These are phyloP conservation scores for Cyclaneusma minus DNA, from an alignment of 2,329 filamentous ascomycete species.

Conservation along the genomic window DNA sequence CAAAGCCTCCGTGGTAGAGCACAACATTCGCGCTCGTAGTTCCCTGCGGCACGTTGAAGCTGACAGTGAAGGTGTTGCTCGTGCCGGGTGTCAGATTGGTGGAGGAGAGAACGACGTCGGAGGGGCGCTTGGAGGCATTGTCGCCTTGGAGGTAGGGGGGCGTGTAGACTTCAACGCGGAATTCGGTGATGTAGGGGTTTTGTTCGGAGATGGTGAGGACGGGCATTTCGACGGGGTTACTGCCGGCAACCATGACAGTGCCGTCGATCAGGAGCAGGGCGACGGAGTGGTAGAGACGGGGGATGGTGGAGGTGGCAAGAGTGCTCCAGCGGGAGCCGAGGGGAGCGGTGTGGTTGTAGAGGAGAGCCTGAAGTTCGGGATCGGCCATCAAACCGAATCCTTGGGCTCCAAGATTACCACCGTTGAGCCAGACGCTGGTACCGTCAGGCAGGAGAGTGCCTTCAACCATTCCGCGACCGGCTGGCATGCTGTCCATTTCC, in stretches of 20 bases:
- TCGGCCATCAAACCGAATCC: conserved; percentile 40
- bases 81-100: conserved; percentile 23
- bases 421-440: conserved; percentile 42
- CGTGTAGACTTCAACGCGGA: conserved; percentile 44
- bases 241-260: conserved; percentile 41
- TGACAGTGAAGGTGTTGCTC: conserved; percentile 28
- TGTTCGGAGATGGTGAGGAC: conserved; percentile 26
- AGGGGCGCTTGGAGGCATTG: conserved; percentile 31
- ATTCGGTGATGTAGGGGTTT: conserved; percentile 39
- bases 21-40: conserved; percentile 29
- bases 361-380: conserved; percentile 37
- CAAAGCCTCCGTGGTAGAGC: conserved; percentile 42
- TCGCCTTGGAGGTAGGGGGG: conserved; percentile 41
- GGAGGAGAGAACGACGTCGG: conserved; percentile 27
- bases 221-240: conserved; percentile 44
- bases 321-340: conserved; percentile 31
- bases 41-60: conserved; percentile 26
- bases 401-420: conserved; percentile 39
- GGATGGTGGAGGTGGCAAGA: conserved; percentile 24
- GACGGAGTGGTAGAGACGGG: conserved; percentile 44
- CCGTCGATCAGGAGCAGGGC: conserved; percentile 43
- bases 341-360: conserved; percentile 38
- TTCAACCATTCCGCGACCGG: conserved; percentile 43
- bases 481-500: conserved; percentile 43
- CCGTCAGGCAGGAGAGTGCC: conserved; percentile 43